Percentiles rank a stretch among this genome's conserved stretches.
These are phyloP conservation scores for Hippophae gyantsensis DNA, from an alignment of 306 rosid genomes.

Conservation along the genomic window DNA sequence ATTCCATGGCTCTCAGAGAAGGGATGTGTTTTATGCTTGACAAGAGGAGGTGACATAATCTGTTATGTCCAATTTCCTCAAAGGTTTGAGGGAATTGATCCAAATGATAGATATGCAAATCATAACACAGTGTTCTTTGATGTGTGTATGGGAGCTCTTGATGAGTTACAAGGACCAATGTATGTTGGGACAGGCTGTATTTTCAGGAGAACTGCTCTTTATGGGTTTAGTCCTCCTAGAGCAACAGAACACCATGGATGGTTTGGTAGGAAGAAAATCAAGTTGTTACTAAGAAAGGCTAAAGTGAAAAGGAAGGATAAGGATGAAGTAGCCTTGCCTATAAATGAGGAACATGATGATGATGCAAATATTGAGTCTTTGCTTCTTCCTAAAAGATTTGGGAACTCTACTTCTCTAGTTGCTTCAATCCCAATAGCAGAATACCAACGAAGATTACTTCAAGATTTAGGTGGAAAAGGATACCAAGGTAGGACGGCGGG, in stretches of 20 bases:
- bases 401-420: conserved; percentile 58
- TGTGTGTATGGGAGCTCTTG: conserved; percentile 83
- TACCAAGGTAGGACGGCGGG: conserved; percentile 70
- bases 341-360: conserved; percentile 34
- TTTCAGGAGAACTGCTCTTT: conserved; percentile 75
- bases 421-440: conserved; percentile 80
- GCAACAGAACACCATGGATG: conserved; percentile 81
- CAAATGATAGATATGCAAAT: conserved; percentile 70
- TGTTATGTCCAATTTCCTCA: conserved; percentile 84
- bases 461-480: conserved; percentile 50
- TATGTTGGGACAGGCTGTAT: conserved; percentile 87
- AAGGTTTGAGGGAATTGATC: conserved; percentile 82
- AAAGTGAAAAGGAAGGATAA: conserved; percentile 42
- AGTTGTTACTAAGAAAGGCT: conserved; percentile 48
- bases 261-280: conserved; percentile 53
- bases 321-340: conserved; percentile 50
- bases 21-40: conserved; percentile 95
- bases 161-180: conserved; percentile 83
- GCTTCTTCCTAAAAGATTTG: conserved; percentile 69
- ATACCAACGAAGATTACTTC: conserved; percentile 71
- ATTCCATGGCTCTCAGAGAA: conserved; percentile 74
- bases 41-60: conserved; percentile 74
- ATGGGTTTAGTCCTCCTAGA: conserved; percentile 83
- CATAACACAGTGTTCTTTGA: conserved; percentile 87
- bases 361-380: conserved; percentile 76